phyloP scores from a whole-genome alignment of 176 grass and related monocot genomes.

The Bothriochloa decipiens region DNA sequence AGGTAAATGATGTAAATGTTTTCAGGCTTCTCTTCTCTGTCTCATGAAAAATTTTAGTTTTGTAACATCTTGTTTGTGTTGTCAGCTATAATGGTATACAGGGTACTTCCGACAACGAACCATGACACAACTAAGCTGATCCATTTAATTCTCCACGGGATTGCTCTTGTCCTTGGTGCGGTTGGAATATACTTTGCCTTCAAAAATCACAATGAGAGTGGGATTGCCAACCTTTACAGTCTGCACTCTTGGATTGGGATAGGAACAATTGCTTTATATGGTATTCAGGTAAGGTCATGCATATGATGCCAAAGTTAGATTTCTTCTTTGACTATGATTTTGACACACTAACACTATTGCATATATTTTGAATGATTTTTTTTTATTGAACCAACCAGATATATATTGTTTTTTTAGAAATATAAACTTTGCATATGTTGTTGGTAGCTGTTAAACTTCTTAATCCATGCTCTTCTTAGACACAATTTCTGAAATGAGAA shows the following conservation, averaged over 20 bases:
- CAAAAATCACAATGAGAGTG: conserved; percentile 91
- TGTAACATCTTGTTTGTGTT: conserved; percentile 38
- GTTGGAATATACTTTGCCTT: conserved; percentile 88
- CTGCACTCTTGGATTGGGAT: conserved; percentile 91
- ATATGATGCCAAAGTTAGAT: conserved; percentile 4
- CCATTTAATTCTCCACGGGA: conserved; percentile 74
- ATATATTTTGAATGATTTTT: not conserved
- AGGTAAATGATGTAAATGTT: conserved; percentile 49
- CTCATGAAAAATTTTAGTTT: conserved; percentile 11
- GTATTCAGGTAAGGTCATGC: conserved; percentile 71
- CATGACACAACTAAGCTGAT: conserved; percentile 66
- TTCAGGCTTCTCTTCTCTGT: not conserved
- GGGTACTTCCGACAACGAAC: conserved; percentile 53
- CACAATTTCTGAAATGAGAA: not conserved
- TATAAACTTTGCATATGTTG: not conserved
- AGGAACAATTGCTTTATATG: conserved; percentile 72
- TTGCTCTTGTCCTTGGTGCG: conserved; percentile 70
- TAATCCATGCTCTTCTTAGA: conserved; percentile 6
- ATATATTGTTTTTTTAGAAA: not conserved
- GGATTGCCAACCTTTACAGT: conserved; percentile 84
- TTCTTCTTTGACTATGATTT: conserved; percentile 4
- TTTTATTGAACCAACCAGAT: not conserved
- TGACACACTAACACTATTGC: not conserved
- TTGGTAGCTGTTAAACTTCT: not conserved
- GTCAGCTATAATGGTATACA: conserved; percentile 89